Evolutionary conservation across 1,284 basidiomycete species (phyloP).

Genomic region (Ustanciosporium gigantosporum): DNA sequence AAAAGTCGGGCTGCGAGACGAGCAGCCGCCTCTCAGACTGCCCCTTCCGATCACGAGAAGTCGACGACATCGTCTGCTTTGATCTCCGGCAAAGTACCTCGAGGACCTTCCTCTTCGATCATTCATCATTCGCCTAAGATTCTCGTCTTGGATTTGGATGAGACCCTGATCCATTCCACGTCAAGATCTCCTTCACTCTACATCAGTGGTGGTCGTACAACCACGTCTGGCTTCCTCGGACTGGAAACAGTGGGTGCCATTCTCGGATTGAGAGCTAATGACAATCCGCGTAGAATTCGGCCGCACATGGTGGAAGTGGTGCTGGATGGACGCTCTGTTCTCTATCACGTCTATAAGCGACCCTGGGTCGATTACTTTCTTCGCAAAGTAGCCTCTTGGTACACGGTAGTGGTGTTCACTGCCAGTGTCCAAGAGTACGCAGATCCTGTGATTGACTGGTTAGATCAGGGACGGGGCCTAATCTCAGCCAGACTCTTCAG

Average conservation of each 20-base stretch:
- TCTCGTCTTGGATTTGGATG: slow-evolving; percentile 82
- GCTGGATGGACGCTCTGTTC: slow-evolving; percentile 80
- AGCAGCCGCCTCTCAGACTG: slow-evolving; percentile 3
- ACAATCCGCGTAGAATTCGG: slow-evolving; percentile 64
- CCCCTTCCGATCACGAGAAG: not conserved
- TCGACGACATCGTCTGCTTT: not conserved
- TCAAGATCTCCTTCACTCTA: slow-evolving; percentile 68
- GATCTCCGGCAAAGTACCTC: slow-evolving; percentile 11
- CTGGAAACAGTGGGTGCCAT: slow-evolving; percentile 46
- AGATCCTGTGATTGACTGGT: slow-evolving; percentile 99
- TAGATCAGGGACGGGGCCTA: slow-evolving; percentile 85
- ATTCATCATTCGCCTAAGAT: slow-evolving; percentile 59
- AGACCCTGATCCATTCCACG: slow-evolving; percentile 96
- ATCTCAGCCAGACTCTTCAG: slow-evolving; percentile 86
- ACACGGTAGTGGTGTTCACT: slow-evolving; percentile 97
- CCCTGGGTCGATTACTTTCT: slow-evolving; percentile 75
- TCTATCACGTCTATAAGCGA: slow-evolving; percentile 98
- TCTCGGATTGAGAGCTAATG: slow-evolving; percentile 50
- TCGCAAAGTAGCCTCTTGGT: slow-evolving; percentile 83
- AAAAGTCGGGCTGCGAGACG: slow-evolving; percentile 17
- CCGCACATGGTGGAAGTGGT: slow-evolving; percentile 95
- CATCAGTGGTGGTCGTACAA: slow-evolving; percentile 16
- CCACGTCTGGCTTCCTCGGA: slow-evolving; percentile 40
- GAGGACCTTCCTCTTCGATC: slow-evolving; percentile 31
- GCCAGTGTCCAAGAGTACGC: slow-evolving; percentile 99